Base-by-base conservation (phyloP, 2,329 filamentous ascomycete species). In the Colletotrichum shisoi region DNA sequence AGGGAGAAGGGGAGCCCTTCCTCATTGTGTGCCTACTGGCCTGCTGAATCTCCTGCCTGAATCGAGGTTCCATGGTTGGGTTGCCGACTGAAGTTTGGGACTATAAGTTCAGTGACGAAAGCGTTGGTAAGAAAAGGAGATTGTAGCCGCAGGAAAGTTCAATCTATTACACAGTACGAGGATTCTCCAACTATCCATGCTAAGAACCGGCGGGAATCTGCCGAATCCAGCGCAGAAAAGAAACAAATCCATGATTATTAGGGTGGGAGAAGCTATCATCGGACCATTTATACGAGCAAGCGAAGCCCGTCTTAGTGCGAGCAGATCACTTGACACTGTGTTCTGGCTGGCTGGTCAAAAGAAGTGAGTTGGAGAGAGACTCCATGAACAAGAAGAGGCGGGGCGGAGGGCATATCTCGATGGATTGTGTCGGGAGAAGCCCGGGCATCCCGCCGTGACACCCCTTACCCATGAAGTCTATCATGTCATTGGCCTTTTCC, bases 1-100 rank as follows among this genome's bases (percentile, higher is more conserved):
- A 27, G 40, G 21, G 9, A 49, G 21, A 6, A 31, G 19, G 3
- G 24, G 27, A 21, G 4, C 7, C 6, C n/a, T 6, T 3, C 19
- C 5, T 7, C 13, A n/a, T 19, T 2, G 15, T 45, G 3, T 45
- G n/a, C n/a, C n/a, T 1, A 40, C 46, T 34, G 3, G 63, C 67
- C 63, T 69, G 63, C 15, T 69, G 63, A 5, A 69, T 69, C 45
- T 67, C 63, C 5, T 69, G 63, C 17, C 54, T 69, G 3, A 69
- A 69, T 2, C 21, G 42, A 15, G 67, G 58, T 11, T 62, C 44
- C 42, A 54, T 63, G 2, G 3, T 19, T 9, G 13, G 5, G 3
- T 34, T 12, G 19, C 11, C 15, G 15, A 17, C 27, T 15, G 49
- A n/a, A 17, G 3, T 39, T 4, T 5, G 24, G 24, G 24, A 5